phyloP scores from a whole-genome alignment of 1,284 basidiomycete species.

The Sporisorium exsertum region DNA sequence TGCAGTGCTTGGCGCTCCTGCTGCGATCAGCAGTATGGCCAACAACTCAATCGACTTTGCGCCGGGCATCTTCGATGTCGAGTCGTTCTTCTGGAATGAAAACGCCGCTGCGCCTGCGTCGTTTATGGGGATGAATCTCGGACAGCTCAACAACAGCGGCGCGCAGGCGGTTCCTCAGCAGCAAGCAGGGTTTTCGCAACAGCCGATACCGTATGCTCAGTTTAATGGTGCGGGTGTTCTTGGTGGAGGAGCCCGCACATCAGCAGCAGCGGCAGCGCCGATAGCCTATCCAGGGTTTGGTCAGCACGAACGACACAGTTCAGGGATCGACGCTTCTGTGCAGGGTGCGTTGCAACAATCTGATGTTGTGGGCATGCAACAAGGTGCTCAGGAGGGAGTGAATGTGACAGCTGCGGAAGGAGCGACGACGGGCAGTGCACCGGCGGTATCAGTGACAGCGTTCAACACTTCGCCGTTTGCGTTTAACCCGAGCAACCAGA shows the following conservation, averaged over 20 bases:
- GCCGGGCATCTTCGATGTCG: constrained; percentile 57
- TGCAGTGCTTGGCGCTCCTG: background rate
- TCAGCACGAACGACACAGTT: background rate
- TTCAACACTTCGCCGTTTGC: constrained; percentile 51
- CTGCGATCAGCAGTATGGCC: background rate
- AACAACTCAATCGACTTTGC: constrained; percentile 17
- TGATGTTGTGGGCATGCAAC: background rate
- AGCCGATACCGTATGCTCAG: background rate
- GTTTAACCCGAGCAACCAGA: constrained; percentile 37
- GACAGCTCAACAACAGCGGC: background rate
- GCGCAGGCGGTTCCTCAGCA: background rate
- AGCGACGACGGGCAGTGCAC: background rate
- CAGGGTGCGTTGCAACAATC: background rate
- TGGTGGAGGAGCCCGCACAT: background rate
- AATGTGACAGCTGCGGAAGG: background rate
- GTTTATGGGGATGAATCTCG: constrained; percentile 30
- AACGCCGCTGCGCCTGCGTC: constrained; percentile 33
- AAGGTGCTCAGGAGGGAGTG: background rate
- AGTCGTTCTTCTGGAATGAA: constrained; percentile 62
- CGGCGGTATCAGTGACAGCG: background rate
- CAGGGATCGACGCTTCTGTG: background rate
- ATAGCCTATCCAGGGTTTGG: background rate
- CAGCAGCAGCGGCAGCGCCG: background rate
- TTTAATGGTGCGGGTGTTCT: constrained; percentile 12
- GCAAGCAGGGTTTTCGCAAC: background rate